Conservation (phyloP, 2,329 filamentous ascomycete species). For the Ceratocystis alfenasii region DNA sequence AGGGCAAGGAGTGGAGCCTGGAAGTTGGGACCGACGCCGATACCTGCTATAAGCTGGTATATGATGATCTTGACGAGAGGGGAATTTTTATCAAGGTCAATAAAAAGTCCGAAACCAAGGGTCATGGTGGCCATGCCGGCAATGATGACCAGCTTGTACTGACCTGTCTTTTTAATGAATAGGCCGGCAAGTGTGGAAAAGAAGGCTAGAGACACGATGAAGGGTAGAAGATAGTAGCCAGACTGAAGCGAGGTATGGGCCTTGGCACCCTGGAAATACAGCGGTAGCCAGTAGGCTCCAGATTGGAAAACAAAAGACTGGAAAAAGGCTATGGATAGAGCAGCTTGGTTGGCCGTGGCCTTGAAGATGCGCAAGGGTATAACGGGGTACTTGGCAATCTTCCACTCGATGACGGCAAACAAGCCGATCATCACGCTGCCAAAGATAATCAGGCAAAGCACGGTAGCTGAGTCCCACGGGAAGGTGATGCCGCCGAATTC, state of each 20-base stretch:
- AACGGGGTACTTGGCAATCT: slow-evolving; percentile 62
- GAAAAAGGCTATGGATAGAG: slow-evolving; percentile 54
- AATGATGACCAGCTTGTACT: slow-evolving; percentile 51
- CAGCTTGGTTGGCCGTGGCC: slow-evolving; percentile 51
- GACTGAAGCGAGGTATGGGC: slow-evolving; percentile 56
- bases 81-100: slow-evolving; percentile 46
- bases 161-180: slow-evolving; percentile 51
- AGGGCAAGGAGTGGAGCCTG: slow-evolving; percentile 57
- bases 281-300: slow-evolving; percentile 65
- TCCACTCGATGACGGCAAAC: slow-evolving; percentile 63
- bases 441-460: slow-evolving; percentile 68
- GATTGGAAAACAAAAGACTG: slow-evolving; percentile 71
- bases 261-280: slow-evolving; percentile 73
- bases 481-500: slow-evolving; percentile 68
- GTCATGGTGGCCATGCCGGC: slow-evolving; percentile 46
- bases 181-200: slow-evolving; percentile 46
- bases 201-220: slow-evolving; percentile 54
- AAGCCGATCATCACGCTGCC: slow-evolving; percentile 50
- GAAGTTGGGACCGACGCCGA: slow-evolving; percentile 57
- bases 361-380: slow-evolving; percentile 64
- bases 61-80: slow-evolving; percentile 47
- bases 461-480: slow-evolving; percentile 63
- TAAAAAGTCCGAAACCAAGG: slow-evolving; percentile 52
- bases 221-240: slow-evolving; percentile 63
- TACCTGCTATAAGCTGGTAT: slow-evolving; percentile 51